Conservation (phyloP, 1,284 basidiomycete species). For the Heterobasidion parviporum region DNA sequence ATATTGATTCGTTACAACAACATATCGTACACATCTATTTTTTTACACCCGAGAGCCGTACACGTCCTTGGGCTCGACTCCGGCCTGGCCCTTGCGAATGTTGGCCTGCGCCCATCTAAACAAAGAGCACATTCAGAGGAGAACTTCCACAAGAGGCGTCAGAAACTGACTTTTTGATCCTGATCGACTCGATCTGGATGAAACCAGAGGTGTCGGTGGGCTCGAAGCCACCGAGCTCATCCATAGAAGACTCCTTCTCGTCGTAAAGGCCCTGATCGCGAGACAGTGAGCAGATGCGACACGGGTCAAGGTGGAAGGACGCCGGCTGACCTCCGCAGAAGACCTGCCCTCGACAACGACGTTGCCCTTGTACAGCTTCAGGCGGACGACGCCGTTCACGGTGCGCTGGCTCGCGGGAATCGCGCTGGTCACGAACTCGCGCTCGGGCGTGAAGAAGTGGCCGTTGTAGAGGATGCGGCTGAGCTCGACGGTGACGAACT, state of each 20-base stretch:
- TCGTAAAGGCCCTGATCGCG: slow-evolving; percentile 79
- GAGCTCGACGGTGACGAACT: slow-evolving; percentile 89
- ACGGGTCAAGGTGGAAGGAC: neutral
- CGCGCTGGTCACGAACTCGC: slow-evolving; percentile 87
- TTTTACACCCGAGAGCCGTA: slow-evolving; percentile 42
- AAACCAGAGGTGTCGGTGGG: slow-evolving; percentile 89
- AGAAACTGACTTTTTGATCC: slow-evolving; percentile 81
- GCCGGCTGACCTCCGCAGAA: slow-evolving; percentile 65
- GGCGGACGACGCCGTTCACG: slow-evolving; percentile 87
- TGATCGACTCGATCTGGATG: slow-evolving; percentile 92
- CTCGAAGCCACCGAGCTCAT: slow-evolving; percentile 96
- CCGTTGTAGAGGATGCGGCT: slow-evolving; percentile 95
- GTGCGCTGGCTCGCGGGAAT: slow-evolving; percentile 93
- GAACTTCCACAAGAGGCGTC: slow-evolving; percentile 12
- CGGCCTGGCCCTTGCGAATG: slow-evolving; percentile 73
- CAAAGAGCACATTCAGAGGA: neutral
- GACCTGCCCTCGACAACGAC: slow-evolving; percentile 89
- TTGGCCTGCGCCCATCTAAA: slow-evolving; percentile 79
- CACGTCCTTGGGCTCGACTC: slow-evolving; percentile 70
- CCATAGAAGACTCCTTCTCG: slow-evolving; percentile 97
- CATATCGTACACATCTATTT: neutral
- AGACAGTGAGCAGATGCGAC: neutral
- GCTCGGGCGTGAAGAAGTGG: slow-evolving; percentile 95
- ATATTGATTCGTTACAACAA: too few species aligned
- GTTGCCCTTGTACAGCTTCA: slow-evolving; percentile 96